A percentile compares a stretch with the other conserved stretches of the same genome.
Evolutionary conservation across 441 rosid species (phyloP).

Genomic region (Adansonia gregorii): DNA sequence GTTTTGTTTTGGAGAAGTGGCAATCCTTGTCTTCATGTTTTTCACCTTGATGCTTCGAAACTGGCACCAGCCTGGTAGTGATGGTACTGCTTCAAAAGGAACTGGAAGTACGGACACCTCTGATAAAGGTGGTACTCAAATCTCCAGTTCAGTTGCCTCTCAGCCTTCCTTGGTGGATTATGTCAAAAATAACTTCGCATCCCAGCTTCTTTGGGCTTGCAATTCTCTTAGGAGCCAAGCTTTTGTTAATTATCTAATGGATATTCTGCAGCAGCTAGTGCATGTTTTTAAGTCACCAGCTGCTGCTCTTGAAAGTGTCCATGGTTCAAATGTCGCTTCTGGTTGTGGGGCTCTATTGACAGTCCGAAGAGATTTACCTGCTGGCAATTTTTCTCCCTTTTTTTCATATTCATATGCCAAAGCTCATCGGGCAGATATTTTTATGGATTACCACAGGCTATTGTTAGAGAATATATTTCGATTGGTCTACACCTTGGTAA

Average conservation of each 20-base stretch:
- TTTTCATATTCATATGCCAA: constrained; percentile 98
- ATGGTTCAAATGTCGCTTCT: constrained; percentile 70
- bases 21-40: constrained; percentile 96
- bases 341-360: constrained; percentile 96
- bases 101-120: constrained; percentile 58
- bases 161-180: constrained; percentile 73
- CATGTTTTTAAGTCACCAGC: constrained; percentile 77
- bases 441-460: constrained; percentile 90
- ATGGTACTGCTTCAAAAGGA: constrained; percentile 53
- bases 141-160: constrained; percentile 48
- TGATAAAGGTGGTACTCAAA: constrained; percentile 66
- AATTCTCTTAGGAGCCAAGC: constrained; percentile 82
- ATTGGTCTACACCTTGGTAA: constrained; percentile 84
- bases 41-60: constrained; percentile 99
- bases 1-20: constrained; percentile 87
- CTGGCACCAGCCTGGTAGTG: constrained; percentile 99
- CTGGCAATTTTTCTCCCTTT: constrained; percentile 94
- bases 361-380: constrained; percentile 92
- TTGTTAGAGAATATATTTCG: constrained; percentile 94
- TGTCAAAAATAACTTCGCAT: constrained; percentile 82
- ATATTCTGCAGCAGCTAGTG: constrained; percentile 92
- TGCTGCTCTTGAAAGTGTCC: constrained; percentile 59
- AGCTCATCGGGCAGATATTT: constrained; percentile 86
- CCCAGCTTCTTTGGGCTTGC: constrained; percentile 86
- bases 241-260: constrained; percentile 92